Evolutionary conservation across 2,329 filamentous ascomycete genomes (phyloP), one percentile per base, ranked within the genome.

Genomic region (Fusarium metavorans): DNA sequence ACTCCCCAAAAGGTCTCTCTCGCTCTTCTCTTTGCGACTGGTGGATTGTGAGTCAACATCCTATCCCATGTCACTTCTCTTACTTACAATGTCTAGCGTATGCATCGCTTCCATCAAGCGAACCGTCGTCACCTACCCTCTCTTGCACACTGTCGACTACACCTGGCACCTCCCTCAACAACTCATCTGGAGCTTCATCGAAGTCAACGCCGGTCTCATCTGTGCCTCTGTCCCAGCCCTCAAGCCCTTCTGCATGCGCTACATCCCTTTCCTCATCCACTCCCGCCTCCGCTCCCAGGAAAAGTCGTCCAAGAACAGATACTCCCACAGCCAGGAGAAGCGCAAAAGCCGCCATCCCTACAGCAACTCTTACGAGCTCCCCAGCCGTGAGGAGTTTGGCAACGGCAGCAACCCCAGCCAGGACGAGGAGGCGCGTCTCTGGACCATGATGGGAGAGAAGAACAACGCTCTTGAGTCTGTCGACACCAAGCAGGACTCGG

Each of bases 1-100:
- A 78, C 77, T 5, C 82, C 82, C 4, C 87, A 89, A 65, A 88
- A 89, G 64, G 77, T 88, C 16, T 88, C 87, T 0, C 83, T 92
- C 41, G 80, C 83, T 43, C 62, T 82, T 20, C 80, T 88, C 45
- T 87, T 87, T 58, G 84, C 85, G 2, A 80, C 79, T 7, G 79
- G 79, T 32, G 78, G 79, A 14, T 75, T 78, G 77, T 79, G 57
- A 73, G 77, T 76, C 54, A 14, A 27, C n/a, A n/a, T 27, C 20
- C 1, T 6, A 27, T 13, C 5, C 20, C 2, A 13, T 23, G 1
- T 2, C 9, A 34, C 8, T 4, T 32, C 9, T n/a, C 10, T 52
- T 16, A 11, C 59, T 66, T 60, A 69, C 56, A 45, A 13, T 18
- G 16, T 18, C 5, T 23, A 79, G 78, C 37, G 78, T 82, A n/a